A percentile compares a stretch with the other conserved stretches of the same genome.
phyloP scores from a whole-genome alignment of 1,284 basidiomycete species.

The Macrocybe sp. region DNA sequence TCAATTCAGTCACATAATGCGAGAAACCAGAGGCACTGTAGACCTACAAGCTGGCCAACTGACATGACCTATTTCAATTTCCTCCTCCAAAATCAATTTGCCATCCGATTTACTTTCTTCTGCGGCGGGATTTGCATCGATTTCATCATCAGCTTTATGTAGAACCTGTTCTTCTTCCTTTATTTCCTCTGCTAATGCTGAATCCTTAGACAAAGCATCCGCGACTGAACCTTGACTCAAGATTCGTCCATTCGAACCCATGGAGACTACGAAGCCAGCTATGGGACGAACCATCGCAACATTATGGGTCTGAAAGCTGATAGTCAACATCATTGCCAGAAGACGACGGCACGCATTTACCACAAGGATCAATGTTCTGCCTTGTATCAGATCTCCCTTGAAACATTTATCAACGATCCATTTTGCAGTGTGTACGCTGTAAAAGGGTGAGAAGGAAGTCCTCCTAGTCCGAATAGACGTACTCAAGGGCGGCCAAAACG shows the following conservation, averaged over 20 bases:
- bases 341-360: constrained; percentile 34
- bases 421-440: constrained; percentile 63
- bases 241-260: constrained; percentile 49
- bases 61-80: constrained; percentile 56
- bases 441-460: constrained; percentile 9
- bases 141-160: constrained; percentile 34
- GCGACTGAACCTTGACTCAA: constrained; percentile 41
- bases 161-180: constrained; percentile 34
- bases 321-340: constrained; percentile 7
- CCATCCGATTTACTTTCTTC: constrained; percentile 29
- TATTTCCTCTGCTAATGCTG: constrained; percentile 33
- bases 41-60: constrained; percentile 32
- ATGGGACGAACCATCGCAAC: constrained; percentile 60
- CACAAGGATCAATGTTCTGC: constrained; percentile 69
- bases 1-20: constrained; percentile 1
- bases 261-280: constrained; percentile 57
- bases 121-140: constrained; percentile 31
- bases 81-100: constrained; percentile 55
- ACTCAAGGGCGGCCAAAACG: constrained; percentile 53
- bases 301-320: constrained; percentile 57
- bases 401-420: constrained; percentile 79
- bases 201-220: constrained; percentile 37
- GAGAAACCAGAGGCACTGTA: constrained; percentile 6
- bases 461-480: constrained; percentile 7
- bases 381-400: constrained; percentile 60